These are phyloP conservation scores for Yamadazyma pseudoaaseri DNA, from an alignment of 1,139 yeast genomes.

Conservation along the genomic window DNA sequence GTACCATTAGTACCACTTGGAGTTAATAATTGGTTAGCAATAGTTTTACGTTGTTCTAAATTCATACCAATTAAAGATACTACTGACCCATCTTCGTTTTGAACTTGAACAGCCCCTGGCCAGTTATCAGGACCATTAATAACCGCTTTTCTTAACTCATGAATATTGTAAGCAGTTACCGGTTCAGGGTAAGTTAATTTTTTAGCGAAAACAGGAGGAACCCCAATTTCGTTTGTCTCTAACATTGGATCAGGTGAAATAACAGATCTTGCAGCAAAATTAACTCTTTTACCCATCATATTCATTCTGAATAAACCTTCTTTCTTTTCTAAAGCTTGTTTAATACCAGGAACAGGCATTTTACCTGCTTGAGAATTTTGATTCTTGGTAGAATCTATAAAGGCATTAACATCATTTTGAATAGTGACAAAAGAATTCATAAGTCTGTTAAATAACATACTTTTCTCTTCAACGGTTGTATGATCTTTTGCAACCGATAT, in stretches of 20 bases:
- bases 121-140: conserved; percentile 96
- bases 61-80: conserved; percentile 87
- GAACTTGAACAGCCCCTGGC: conserved; percentile 98
- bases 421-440: conserved; percentile 94
- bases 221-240: conserved; percentile 97
- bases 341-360: conserved; percentile 87
- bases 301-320: conserved; percentile 98
- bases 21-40: conserved; percentile 91
- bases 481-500: conserved; percentile 64
- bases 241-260: conserved; percentile 98
- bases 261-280: conserved; percentile 98
- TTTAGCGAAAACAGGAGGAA: conserved; percentile 96
- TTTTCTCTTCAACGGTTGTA: conserved; percentile 61
- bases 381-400: conserved; percentile 88
- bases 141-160: conserved; percentile 90
- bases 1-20: conserved; percentile 54
- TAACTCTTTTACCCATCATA: conserved; percentile 99
- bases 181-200: conserved; percentile 98
- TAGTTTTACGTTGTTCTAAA: conserved; percentile 89
- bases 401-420: conserved; percentile 93
- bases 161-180: conserved; percentile 89
- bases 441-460: conserved; percentile 76
- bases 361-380: conserved; percentile 69
- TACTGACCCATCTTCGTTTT: conserved; percentile 92
- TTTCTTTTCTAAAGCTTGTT: conserved; percentile 97